Evolutionary conservation across 2,329 filamentous ascomycete species (phyloP), one percentile per base, ranked within the genome.

Genomic region (Xylaria sp.): DNA sequence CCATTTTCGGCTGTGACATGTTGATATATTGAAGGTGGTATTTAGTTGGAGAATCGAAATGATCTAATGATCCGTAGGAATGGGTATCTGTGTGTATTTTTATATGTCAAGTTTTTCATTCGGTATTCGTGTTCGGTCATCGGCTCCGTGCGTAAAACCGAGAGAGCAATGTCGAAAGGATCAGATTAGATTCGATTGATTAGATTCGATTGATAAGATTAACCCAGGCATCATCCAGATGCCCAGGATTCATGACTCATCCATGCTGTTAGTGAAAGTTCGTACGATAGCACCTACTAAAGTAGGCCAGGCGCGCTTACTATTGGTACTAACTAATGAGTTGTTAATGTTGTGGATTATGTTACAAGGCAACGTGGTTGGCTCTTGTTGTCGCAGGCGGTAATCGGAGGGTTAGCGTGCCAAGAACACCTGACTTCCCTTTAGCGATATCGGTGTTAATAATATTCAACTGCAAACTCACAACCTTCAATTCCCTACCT

Each of bases 1-100:
- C 57, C 67, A 72, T 72, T 1, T 36, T 25, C 3, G 60, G 25
- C 36, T 46, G 36, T 3, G 50, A 46, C 59, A 66, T 66, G 25
- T 39, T 65, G 13, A 41, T n/a, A 32, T 25, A 7, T 57, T 41
- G 34, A 20, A 12, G 53, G 53, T 41, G 12, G 34, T 23, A 57
- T 25, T 28, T 18, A 28, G 13, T 57, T 28, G 53, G 32, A 41
- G 34, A 41, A 30, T 39, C 20, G 28, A 7, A 25, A 34, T 25
- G 20, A 13, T 18, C 4, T 41, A 18, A 41, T 57, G 15, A 13
- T 28, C 4, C 3, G 5, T 4, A 15, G 41, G 7, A 25, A 57
- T 41, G 34, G 18, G 52, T 5, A 57, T 41, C 15, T 53, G n/a
- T 18, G 8, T 28, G 18, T 25, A n/a, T 23, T 15, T 8, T 41